phyloP scores from a whole-genome alignment of 2,329 filamentous ascomycete genomes.

The Xylaria sp. region DNA sequence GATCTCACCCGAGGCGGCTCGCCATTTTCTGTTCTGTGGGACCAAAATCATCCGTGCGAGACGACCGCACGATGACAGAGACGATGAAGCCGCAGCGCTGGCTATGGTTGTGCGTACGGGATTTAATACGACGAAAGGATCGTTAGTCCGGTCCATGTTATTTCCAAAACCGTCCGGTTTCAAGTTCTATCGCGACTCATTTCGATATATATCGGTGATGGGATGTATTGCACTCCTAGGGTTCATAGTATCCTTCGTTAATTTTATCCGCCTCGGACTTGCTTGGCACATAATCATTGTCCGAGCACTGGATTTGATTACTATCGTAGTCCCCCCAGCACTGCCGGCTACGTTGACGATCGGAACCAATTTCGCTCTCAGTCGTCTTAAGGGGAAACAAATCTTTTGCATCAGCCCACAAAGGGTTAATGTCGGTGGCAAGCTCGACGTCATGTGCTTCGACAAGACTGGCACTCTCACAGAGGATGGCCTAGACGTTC shows the following conservation, averaged over 20 bases:
- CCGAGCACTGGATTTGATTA: conserved; percentile 91
- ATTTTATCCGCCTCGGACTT: conserved; percentile 84
- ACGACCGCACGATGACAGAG: conserved; percentile 82
- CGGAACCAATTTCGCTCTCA: conserved; percentile 92
- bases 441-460: conserved; percentile 95
- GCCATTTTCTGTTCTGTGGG: conserved; percentile 90
- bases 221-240: conserved; percentile 81
- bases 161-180: conserved; percentile 98
- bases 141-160: conserved; percentile 94
- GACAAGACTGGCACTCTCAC: conserved; percentile 99
- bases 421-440: conserved; percentile 93
- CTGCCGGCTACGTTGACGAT: conserved; percentile 94
- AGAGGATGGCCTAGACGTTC: conserved; percentile 91
- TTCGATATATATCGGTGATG: conserved; percentile 98
- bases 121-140: conserved; percentile 97
- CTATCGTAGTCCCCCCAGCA: conserved; percentile 94
- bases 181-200: conserved; percentile 97
- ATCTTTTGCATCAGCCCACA: conserved; percentile 99
- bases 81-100: conserved; percentile 87
- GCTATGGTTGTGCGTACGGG: conserved; percentile 93
- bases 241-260: conserved; percentile 89
- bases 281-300: conserved; percentile 91
- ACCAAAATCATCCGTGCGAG: conserved; percentile 94
- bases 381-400: conserved; percentile 81
- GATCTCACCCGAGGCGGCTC: conserved; percentile 80